These are phyloP conservation scores for Backusella tuberculispora DNA, from an alignment of 192 early-diverging fungal species.

Conservation along the genomic window DNA sequence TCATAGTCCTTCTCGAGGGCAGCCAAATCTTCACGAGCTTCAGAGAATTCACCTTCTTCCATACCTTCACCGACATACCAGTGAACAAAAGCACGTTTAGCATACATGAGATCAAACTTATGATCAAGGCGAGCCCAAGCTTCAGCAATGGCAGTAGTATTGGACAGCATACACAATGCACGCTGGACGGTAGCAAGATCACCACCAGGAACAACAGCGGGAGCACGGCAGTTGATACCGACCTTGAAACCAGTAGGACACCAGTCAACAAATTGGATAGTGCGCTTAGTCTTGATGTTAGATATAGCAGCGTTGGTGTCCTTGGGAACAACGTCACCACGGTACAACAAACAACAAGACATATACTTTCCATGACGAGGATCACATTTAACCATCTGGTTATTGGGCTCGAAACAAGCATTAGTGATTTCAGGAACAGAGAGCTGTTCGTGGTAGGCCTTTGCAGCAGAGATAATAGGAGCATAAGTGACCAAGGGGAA, in stretches of 20 bases:
- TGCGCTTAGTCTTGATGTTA: constrained; percentile 68
- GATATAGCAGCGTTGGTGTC: constrained; percentile 78
- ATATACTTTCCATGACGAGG: constrained; percentile 96
- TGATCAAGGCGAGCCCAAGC: constrained; percentile 87
- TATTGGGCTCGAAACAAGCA: constrained; percentile 85
- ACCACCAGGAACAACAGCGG: constrained; percentile 68
- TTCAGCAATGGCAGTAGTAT: constrained; percentile 90
- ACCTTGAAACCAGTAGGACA: constrained; percentile 96
- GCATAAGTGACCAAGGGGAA: constrained; percentile 98
- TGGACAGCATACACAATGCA: constrained; percentile 89
- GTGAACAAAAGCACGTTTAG: constrained; percentile 90
- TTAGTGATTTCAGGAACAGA: constrained; percentile 86
- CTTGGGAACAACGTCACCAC: constrained; percentile 77
- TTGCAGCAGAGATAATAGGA: constrained; percentile 84
- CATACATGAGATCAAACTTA: constrained; percentile 91
- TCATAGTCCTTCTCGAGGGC: constrained; percentile 98
- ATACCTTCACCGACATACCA: constrained; percentile 97
- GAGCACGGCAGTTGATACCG: constrained; percentile 44
- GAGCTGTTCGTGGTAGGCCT: constrained; percentile 82
- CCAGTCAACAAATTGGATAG: constrained; percentile 90
- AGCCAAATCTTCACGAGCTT: constrained; percentile 96
- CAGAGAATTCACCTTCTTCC: constrained; percentile 97
- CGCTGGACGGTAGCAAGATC: constrained; percentile 82
- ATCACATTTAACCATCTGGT: constrained; percentile 95
- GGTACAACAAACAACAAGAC: constrained; percentile 81